These are phyloP conservation scores for Panicum virgatum DNA, from an alignment of 202 grass and related monocot genomes.

Conservation along the genomic window DNA sequence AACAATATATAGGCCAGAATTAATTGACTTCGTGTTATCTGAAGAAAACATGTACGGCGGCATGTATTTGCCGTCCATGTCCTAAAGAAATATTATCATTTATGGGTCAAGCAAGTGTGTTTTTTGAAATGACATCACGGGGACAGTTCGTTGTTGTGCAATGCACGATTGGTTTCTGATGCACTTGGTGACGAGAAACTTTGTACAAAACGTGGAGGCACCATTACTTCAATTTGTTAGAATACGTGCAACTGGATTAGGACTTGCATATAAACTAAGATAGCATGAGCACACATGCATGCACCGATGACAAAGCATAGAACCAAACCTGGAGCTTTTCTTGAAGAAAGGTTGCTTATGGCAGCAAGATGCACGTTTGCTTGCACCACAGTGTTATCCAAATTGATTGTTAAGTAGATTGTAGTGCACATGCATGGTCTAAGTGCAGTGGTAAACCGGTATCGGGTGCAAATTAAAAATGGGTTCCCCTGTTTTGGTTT, in stretches of 20 bases:
- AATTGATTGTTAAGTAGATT: not conserved
- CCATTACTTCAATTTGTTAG: not conserved
- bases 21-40: not conserved
- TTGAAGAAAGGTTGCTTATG: not conserved
- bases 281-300: not conserved
- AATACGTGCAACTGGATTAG: not conserved
- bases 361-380: conserved; percentile 6
- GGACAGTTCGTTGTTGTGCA: too few species aligned
- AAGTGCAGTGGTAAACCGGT: not conserved
- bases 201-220: not conserved
- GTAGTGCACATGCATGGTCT: not conserved
- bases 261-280: conserved; percentile 14
- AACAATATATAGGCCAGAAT: not conserved
- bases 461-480: not conserved
- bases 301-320: conserved; percentile 11
- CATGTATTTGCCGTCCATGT: conserved; percentile 14
- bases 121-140: conserved; percentile 16
- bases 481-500: conserved; percentile 32
- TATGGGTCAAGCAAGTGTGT: conserved; percentile 21
- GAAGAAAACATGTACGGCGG: not conserved
- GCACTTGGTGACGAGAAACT: not conserved
- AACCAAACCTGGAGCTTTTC: not conserved
- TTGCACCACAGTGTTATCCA: not conserved
- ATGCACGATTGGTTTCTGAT: conserved; percentile 8
- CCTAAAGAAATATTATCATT: not conserved